Evolutionary conservation across 2,329 filamentous ascomycete species (phyloP).

Genomic region (Sporothrix humicola): DNA sequence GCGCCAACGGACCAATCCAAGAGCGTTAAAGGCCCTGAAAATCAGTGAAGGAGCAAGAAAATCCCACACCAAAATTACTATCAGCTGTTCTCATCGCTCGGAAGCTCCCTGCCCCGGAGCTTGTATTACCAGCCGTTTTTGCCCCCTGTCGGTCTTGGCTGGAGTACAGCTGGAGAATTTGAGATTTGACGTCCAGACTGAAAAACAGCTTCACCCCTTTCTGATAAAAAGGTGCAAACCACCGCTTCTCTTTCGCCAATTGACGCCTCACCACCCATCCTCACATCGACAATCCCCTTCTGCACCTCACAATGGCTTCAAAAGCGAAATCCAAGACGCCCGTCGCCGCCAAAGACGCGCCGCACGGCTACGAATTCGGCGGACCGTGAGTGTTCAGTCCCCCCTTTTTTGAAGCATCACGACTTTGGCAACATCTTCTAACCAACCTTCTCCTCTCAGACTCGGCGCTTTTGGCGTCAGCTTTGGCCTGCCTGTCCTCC

Average conservation of each 20-base stretch:
- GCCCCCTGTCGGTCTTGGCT: not conserved
- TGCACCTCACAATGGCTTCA: constrained; percentile 26
- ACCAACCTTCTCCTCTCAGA: constrained; percentile 51
- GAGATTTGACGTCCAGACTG: no score
- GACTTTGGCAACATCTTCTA: not conserved
- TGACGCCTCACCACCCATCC: not conserved
- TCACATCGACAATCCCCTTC: no score
- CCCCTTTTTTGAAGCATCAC: not conserved
- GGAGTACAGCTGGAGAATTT: not conserved
- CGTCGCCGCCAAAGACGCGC: constrained; percentile 9
- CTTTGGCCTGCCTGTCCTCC: constrained; percentile 77
- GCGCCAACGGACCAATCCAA: not conserved
- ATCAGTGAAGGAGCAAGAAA: no score
- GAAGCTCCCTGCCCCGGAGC: constrained; percentile 9
- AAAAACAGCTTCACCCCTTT: not conserved
- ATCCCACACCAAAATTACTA: not conserved
- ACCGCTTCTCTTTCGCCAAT: not conserved
- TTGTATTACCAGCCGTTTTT: constrained; percentile 4
- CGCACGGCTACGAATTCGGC: constrained; percentile 58
- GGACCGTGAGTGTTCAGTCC: constrained; percentile 52
- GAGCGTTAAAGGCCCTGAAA: not conserved
- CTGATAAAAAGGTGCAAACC: not conserved
- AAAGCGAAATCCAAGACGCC: constrained; percentile 23
- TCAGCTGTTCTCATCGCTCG: constrained; percentile 9
- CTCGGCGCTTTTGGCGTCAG: constrained; percentile 78